A percentile compares a stretch with the other conserved stretches of the same genome.
Evolutionary conservation across 23 red algal species (phyloP).

Genomic region (Gracilaria caudata): DNA sequence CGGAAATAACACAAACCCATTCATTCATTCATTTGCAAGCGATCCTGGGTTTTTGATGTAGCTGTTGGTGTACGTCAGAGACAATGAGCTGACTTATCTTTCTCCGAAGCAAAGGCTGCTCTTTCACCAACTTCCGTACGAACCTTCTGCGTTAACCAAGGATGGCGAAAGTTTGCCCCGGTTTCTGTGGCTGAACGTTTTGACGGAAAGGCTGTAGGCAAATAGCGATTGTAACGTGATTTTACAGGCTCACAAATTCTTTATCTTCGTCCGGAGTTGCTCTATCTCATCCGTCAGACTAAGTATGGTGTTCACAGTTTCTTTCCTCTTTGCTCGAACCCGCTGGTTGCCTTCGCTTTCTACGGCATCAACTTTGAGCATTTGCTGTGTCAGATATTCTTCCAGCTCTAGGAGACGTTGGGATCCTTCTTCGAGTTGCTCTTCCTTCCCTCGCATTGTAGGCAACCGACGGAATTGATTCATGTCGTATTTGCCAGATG

Average conservation of each 20-base stretch:
- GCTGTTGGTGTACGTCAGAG: too few species aligned
- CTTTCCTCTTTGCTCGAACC: constrained; percentile 55
- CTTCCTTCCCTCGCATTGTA: not conserved
- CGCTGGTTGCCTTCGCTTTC: constrained; percentile 54
- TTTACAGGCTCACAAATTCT: constrained; percentile 16
- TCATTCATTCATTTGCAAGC: too few species aligned
- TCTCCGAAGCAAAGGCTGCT: too few species aligned
- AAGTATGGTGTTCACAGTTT: constrained; percentile 62
- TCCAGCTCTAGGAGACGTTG: constrained; percentile 55
- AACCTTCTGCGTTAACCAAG: not conserved
- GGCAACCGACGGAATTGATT: constrained; percentile 3
- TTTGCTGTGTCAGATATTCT: constrained; percentile 76
- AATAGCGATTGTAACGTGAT: not conserved
- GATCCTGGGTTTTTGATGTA: too few species aligned
- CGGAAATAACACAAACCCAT: too few species aligned
- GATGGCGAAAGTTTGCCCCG: not conserved
- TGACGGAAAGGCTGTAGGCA: not conserved
- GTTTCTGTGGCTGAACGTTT: too few species aligned
- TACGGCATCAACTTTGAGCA: constrained; percentile 69
- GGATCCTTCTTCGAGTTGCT: constrained; percentile 3
- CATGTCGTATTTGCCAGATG: constrained; percentile 50
- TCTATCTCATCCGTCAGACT: constrained; percentile 59
- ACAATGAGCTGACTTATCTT: too few species aligned
- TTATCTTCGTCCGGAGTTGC: constrained; percentile 29
- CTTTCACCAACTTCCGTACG: too few species aligned